A percentile compares a stretch with the other conserved stretches of the same genome.
phyloP scores from a whole-genome alignment of 2,329 filamentous ascomycete genomes.

The Fusarium succisae region DNA sequence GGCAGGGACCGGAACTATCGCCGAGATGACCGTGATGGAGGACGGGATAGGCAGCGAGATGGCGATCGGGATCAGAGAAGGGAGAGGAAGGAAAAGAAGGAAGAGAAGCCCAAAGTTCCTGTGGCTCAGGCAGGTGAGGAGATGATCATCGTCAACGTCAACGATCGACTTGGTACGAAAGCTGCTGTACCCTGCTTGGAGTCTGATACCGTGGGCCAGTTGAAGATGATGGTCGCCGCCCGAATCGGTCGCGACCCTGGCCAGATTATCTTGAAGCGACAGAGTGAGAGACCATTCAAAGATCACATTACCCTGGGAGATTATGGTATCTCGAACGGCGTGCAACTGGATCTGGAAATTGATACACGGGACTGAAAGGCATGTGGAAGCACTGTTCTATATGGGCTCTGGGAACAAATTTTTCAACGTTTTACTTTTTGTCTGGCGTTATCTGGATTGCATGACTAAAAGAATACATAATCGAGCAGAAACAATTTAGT shows the following conservation, averaged over 20 bases:
- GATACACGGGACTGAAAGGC: slow-evolving; percentile 65
- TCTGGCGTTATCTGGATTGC: neutral
- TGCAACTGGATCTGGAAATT: slow-evolving; percentile 72
- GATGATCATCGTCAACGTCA: slow-evolving; percentile 94
- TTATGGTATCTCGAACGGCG: slow-evolving; percentile 93
- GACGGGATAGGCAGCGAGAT: slow-evolving; percentile 22
- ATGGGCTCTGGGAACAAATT: neutral
- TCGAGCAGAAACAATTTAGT: neutral
- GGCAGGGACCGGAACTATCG: slow-evolving; percentile 35
- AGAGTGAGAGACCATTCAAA: slow-evolving; percentile 94
- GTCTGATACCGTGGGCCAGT: slow-evolving; percentile 82
- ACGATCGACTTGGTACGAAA: slow-evolving; percentile 96
- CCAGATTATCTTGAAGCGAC: slow-evolving; percentile 90
- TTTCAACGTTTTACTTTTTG: neutral
- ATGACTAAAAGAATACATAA: neutral
- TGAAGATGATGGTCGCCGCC: slow-evolving; percentile 92
- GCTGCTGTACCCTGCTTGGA: slow-evolving; percentile 90
- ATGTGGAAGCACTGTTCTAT: neutral
- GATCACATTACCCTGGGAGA: slow-evolving; percentile 88
- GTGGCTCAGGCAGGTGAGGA: slow-evolving; percentile 64
- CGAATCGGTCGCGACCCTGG: slow-evolving; percentile 88
- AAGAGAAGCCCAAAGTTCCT: slow-evolving; percentile 50
- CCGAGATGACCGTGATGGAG: slow-evolving; percentile 36
- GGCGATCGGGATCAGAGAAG: slow-evolving; percentile 45
- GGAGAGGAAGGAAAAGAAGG: slow-evolving; percentile 45